Evolutionary conservation across 1,284 basidiomycete genomes (phyloP).

Genomic region (Hymenochaete sp.): DNA sequence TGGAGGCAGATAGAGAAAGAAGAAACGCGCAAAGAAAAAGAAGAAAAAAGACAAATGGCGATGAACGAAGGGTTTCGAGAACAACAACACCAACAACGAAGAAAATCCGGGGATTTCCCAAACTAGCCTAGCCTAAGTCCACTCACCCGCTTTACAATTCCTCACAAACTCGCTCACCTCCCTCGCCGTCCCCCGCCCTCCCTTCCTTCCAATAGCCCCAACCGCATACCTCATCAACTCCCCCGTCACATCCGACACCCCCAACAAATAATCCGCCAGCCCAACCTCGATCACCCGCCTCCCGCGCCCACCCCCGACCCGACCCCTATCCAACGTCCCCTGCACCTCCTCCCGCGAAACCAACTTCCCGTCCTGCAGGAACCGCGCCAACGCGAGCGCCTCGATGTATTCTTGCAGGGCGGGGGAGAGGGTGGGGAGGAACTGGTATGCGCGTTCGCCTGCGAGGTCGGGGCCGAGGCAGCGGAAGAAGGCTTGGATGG

Average conservation of each 20-base stretch:
- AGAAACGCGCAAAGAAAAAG: background rate
- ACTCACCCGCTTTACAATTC: conserved; percentile 67
- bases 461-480: conserved; percentile 55
- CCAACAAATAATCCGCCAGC: conserved; percentile 81
- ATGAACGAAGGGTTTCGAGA: background rate
- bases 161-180: conserved; percentile 74
- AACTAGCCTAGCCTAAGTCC: no score
- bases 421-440: conserved; percentile 68
- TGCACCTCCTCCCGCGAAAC: conserved; percentile 70
- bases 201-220: conserved; percentile 59
- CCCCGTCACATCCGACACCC: conserved; percentile 89
- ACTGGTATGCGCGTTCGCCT: conserved; percentile 74
- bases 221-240: conserved; percentile 97
- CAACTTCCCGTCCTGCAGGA: conserved; percentile 65
- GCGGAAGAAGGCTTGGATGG: conserved; percentile 63
- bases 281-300: conserved; percentile 48
- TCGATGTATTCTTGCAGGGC: conserved; percentile 91
- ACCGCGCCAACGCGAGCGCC: conserved; percentile 83
- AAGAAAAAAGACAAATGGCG: background rate
- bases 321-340: conserved; percentile 39
- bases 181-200: conserved; percentile 61
- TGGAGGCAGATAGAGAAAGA: background rate
- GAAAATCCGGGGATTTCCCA: no score
- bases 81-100: no score
- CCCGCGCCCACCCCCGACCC: background rate